phyloP scores from a whole-genome alignment of 176 grass and related monocot species.

The Oryza coarctata region DNA sequence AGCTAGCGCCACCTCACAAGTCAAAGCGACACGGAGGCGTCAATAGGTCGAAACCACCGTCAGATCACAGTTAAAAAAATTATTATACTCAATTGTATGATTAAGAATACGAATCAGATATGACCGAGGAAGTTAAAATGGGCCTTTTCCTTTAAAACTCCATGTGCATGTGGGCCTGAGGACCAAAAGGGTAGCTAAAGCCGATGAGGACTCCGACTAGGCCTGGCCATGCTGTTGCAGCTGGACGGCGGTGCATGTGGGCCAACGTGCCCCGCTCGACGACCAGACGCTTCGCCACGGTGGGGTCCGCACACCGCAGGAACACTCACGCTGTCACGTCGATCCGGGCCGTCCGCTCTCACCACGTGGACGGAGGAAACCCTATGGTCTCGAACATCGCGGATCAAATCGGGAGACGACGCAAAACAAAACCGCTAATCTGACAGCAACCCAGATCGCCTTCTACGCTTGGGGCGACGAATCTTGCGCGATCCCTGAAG shows the following conservation, averaged over 20 bases:
- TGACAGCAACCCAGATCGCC: background rate
- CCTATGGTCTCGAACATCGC: background rate
- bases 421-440: conserved; percentile 11
- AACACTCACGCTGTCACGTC: background rate
- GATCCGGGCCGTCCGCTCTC: background rate
- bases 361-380: background rate
- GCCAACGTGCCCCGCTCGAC: conserved; percentile 20
- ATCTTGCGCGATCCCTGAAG: conserved; percentile 5
- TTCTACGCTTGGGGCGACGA: background rate
- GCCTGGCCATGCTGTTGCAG: background rate
- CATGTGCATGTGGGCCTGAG: background rate
- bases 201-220: background rate
- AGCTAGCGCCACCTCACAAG: no score
- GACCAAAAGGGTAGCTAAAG: background rate
- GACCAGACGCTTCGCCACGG: background rate
- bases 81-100: no score
- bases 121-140: no score
- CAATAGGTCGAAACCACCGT: no score
- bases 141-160: background rate
- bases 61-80: no score
- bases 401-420: background rate
- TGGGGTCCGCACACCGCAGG: background rate
- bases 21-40: no score
- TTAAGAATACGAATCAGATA: no score
- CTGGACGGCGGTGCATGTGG: conserved; percentile 2